These are phyloP conservation scores for Penicillium argentinense DNA, from an alignment of 495 filamentous ascomycete species.

Conservation along the genomic window DNA sequence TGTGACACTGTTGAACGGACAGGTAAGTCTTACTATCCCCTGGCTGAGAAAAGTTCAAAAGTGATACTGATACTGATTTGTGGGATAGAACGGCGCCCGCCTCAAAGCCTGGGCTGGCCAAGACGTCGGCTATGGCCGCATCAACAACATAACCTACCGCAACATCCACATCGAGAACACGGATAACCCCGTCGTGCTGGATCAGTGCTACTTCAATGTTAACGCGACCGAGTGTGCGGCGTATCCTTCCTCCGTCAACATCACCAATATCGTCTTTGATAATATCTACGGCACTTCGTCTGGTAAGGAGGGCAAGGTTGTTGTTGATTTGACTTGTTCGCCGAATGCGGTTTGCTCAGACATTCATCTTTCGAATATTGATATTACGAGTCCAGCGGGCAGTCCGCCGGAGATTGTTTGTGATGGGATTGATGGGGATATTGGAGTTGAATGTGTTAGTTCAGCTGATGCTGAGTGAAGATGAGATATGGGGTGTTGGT, in stretches of 20 bases:
- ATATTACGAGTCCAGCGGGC: slow-evolving; percentile 49
- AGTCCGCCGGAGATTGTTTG: slow-evolving; percentile 48
- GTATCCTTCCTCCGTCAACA: slow-evolving; percentile 54
- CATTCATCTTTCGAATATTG: slow-evolving; percentile 51
- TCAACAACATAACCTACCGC: slow-evolving; percentile 59
- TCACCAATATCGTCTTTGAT: slow-evolving; percentile 55
- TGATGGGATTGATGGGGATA: slow-evolving; percentile 50
- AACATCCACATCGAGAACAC: slow-evolving; percentile 57
- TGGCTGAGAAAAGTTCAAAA: neutral
- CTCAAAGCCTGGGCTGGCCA: slow-evolving; percentile 57
- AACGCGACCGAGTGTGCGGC: slow-evolving; percentile 45
- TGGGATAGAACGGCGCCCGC: slow-evolving; percentile 54
- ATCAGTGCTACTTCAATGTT: slow-evolving; percentile 60
- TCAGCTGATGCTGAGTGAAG: slow-evolving; percentile 5
- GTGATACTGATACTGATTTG: neutral
- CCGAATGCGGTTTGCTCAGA: slow-evolving; percentile 54
- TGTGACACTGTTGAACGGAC: slow-evolving; percentile 53
- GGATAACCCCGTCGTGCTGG: slow-evolving; percentile 53
- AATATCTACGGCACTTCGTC: slow-evolving; percentile 55
- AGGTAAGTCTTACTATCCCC: slow-evolving; percentile 19
- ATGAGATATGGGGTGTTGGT: too few species aligned
- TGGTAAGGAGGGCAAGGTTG: slow-evolving; percentile 47
- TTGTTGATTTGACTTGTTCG: slow-evolving; percentile 52
- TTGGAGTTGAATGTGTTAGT: slow-evolving; percentile 45
- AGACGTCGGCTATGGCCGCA: slow-evolving; percentile 54